Base-by-base conservation (phyloP, 2,329 filamentous ascomycete species). In the Orbilia oligospora region DNA sequence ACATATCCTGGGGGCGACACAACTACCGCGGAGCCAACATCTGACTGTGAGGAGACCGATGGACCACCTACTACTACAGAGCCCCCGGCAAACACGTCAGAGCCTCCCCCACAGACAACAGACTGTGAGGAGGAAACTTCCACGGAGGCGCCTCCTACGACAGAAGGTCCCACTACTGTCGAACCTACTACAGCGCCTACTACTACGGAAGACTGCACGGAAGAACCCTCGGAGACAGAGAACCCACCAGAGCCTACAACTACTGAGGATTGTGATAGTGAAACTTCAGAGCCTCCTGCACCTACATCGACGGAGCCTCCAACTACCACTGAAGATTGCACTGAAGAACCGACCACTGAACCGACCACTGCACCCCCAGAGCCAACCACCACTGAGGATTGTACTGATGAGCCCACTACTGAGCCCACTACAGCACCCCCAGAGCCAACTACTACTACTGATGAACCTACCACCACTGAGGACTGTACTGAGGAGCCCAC, bases 41-140 rank as follows among this genome's bases (percentile, higher is more conserved):
- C 73, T 77, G 73, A 77, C 73, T 77, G 73, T 68, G 67, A 71
- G 44, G 73, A 77, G 73, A 77, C 73, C 61, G 61, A 66, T 63
- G 73, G 67, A 67, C 58, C 67, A 66, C 71, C 64, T 49, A 33
- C 64, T 49, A 33, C 66, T 55, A 77, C 73, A 66, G 67, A 46
- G 18, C 30, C 71, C 24, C 36, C 48, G 20, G 16, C 70, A 18
- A 73, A 64, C 30, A 67, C 51, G 27, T 53, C 48, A 22, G 67
- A 61, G 22, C 58, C 18, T 24, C 48, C 65, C 48, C 46, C 72
- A 41, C 22, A 24, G 38, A 76, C 72, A 51, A 55, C 72, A 27
- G 66, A 70, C 18, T 70, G 66, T 71, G 65, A 71, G 24, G 72
- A 76, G 1, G 64, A 76, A n/a, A 30, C 66, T 51, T 24, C 67